These are phyloP conservation scores for Rhododendron henanense DNA, from an alignment of 148 eudicot genomes.

Conservation along the genomic window DNA sequence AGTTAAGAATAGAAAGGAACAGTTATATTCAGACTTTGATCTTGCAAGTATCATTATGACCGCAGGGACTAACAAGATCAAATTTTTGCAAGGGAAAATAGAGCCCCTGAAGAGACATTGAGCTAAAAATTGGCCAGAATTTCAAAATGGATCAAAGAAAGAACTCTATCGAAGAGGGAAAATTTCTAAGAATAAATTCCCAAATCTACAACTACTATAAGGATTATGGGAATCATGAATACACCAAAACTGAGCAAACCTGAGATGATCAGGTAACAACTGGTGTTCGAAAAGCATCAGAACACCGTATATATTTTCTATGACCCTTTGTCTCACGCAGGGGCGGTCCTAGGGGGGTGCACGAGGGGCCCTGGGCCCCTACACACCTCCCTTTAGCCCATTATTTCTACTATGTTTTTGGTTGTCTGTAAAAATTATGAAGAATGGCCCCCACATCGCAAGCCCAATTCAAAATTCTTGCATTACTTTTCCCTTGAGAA, in stretches of 20 bases:
- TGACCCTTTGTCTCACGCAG: background rate
- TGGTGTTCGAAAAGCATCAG: background rate
- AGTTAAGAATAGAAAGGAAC: background rate
- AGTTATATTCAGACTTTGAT: background rate
- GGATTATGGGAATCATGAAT: background rate
- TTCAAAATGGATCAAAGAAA: background rate
- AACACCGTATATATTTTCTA: background rate
- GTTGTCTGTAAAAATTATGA: too few relatives aligned
- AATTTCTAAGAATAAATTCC: background rate
- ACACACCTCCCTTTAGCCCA: too few relatives aligned
- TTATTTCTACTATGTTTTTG: too few relatives aligned
- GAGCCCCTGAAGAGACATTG: background rate
- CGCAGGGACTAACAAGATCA: background rate
- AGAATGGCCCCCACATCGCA: too few relatives aligned
- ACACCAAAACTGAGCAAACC: background rate
- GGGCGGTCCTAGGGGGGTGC: too few relatives aligned
- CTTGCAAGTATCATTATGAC: background rate
- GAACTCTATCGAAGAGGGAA: background rate
- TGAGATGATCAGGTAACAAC: background rate
- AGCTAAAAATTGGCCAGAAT: background rate
- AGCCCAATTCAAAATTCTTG: too few relatives aligned
- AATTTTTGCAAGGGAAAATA: background rate
- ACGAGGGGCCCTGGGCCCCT: too few relatives aligned
- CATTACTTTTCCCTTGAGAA: too few relatives aligned
- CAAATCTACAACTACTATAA: background rate